These are phyloP conservation scores for Trichoderma reesei DNA, from an alignment of 495 filamentous ascomycete species.

Conservation along the genomic window DNA sequence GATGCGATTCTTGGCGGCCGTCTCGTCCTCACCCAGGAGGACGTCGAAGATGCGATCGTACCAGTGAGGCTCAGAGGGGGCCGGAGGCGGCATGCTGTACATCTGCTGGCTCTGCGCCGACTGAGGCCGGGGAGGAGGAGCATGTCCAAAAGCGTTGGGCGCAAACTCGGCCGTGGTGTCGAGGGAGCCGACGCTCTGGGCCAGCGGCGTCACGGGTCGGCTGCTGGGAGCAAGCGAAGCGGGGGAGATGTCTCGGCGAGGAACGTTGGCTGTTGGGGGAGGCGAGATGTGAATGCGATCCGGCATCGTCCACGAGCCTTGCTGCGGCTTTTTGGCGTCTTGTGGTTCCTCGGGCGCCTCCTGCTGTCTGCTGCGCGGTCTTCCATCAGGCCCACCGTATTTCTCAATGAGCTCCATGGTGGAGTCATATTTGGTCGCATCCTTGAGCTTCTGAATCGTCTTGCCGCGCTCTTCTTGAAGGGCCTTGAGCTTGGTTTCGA, in stretches of 20 bases:
- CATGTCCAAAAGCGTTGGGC: constrained; percentile 36
- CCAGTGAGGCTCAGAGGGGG: constrained; percentile 54
- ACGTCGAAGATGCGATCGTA: constrained; percentile 91
- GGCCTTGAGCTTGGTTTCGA: constrained; percentile 57
- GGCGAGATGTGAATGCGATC: constrained; percentile 53
- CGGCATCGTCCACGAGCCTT: constrained; percentile 12
- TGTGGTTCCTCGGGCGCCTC: constrained; percentile 16
- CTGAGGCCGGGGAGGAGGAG: constrained; percentile 36
- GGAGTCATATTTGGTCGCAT: constrained; percentile 87
- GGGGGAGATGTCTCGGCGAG: constrained; percentile 8
- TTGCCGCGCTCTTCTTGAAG: constrained; percentile 67
- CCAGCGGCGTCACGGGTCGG: constrained; percentile 12
- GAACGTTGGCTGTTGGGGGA: constrained; percentile 84
- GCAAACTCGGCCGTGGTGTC: constrained; percentile 43
- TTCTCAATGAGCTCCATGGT: constrained; percentile 91
- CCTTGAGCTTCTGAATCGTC: constrained; percentile 89
- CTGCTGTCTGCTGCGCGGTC: constrained; percentile 30
- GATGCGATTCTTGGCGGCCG: constrained; percentile 78
- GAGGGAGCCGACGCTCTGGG: constrained; percentile 15
- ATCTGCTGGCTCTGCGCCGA: constrained; percentile 33
- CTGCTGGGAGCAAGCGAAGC: constrained; percentile 19
- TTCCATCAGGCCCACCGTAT: constrained; percentile 62
- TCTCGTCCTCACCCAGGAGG: constrained; percentile 91
- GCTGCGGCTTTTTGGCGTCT: constrained; percentile 15
- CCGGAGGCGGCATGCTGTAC: constrained; percentile 12